phyloP scores from a whole-genome alignment of 179 eudicot species.

The Amaranthus tricolor region DNA sequence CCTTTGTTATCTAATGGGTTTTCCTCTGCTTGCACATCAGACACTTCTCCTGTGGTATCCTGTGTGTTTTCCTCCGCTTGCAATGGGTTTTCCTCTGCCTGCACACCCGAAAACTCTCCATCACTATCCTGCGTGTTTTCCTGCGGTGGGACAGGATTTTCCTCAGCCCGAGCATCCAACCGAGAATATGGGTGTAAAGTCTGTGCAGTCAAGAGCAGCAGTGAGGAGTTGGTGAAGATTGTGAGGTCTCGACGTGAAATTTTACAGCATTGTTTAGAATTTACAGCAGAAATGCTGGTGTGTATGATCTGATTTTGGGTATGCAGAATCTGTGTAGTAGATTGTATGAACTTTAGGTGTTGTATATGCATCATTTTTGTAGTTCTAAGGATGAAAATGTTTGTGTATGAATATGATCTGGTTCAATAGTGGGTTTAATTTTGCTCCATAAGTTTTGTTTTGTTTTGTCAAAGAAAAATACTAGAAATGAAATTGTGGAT shows the following conservation, averaged over 20 bases:
- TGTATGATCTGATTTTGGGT: conserved; percentile 25
- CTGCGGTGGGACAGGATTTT: conserved; percentile 8
- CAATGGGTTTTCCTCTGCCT: background rate
- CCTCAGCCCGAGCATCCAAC: conserved; percentile 36
- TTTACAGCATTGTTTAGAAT: conserved; percentile 35
- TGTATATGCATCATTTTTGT: conserved; percentile 34
- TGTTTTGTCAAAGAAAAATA: background rate
- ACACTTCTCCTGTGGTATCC: background rate
- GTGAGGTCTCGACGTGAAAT: conserved; percentile 62
- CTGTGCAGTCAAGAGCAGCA: conserved; percentile 50
- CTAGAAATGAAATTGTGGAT: conserved; percentile 22
- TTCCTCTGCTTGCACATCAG: conserved; percentile 19
- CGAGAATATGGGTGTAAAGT: conserved; percentile 20
- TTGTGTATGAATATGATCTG: background rate
- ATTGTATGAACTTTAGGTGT: conserved; percentile 37
- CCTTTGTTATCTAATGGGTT: conserved; percentile 5
- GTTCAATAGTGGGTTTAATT: conserved; percentile 1
- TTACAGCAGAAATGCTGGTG: conserved; percentile 14
- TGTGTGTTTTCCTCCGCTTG: conserved; percentile 27
- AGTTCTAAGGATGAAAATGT: background rate
- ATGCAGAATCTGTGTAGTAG: conserved; percentile 30
- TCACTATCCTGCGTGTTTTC: conserved; percentile 10
- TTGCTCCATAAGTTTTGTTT: conserved; percentile 1
- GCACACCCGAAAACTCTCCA: background rate
- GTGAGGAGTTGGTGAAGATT: conserved; percentile 48